A percentile compares a stretch with the other conserved stretches of the same genome.
phyloP scores from a whole-genome alignment of 345 rosid species.

The Syzygium jambos region DNA sequence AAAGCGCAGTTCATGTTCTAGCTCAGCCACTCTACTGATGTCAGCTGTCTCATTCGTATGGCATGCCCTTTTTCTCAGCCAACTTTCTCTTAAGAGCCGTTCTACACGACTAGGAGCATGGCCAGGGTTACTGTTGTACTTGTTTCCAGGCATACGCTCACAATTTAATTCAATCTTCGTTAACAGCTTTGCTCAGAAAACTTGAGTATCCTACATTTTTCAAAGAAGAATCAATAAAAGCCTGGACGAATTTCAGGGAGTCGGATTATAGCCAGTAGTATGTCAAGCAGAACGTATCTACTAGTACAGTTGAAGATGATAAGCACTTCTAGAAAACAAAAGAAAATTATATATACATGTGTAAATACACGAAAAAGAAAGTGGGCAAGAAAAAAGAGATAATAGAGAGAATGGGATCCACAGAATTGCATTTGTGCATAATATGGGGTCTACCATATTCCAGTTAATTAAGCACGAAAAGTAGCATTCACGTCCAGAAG shows the following conservation, averaged over 20 bases:
- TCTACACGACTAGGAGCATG: constrained; percentile 51
- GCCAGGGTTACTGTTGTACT: constrained; percentile 57
- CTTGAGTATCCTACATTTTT: constrained; percentile 46
- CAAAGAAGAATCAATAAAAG: constrained; percentile 14
- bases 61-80: constrained; percentile 47
- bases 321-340: neutral
- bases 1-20: constrained; percentile 38
- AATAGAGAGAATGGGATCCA: constrained; percentile 48
- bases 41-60: constrained; percentile 47
- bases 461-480: neutral
- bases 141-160: constrained; percentile 93
- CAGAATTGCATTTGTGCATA: constrained; percentile 27
- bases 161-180: constrained; percentile 25
- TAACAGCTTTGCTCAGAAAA: constrained; percentile 11
- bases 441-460: constrained; percentile 18
- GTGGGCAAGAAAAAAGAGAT: constrained; percentile 15
- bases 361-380: constrained; percentile 11
- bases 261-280: neutral
- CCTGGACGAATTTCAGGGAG: neutral
- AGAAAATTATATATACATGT: neutral
- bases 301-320: neutral
- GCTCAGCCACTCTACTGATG: constrained; percentile 21
- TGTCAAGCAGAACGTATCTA: neutral
- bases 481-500: constrained; percentile 4
- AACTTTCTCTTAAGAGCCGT: constrained; percentile 75